phyloP scores from a whole-genome alignment of 2,329 filamentous ascomycete genomes.

The Didymella sp. region DNA sequence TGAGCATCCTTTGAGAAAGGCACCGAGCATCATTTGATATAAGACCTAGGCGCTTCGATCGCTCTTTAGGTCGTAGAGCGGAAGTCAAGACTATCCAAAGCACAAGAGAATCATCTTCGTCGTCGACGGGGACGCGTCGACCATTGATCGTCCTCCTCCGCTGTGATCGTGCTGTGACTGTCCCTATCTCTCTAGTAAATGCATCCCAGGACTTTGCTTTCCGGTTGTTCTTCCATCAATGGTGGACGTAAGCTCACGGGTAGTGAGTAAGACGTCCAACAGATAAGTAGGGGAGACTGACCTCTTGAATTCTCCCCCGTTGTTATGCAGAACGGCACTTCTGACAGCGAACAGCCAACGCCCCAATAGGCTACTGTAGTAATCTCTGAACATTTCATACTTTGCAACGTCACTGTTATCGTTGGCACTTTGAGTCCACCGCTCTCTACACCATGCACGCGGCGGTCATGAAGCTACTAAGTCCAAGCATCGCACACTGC shows the following conservation, averaged over 20 bases:
- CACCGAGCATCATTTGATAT: background rate
- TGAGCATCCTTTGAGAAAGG: background rate
- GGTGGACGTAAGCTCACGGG: slow-evolving; percentile 33
- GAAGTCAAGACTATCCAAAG: slow-evolving; percentile 4
- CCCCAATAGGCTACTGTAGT: too few species aligned
- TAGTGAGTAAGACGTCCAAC: slow-evolving; percentile 21
- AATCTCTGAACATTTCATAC: too few species aligned
- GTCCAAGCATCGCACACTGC: too few species aligned
- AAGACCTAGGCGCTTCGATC: background rate
- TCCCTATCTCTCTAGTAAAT: slow-evolving; percentile 46
- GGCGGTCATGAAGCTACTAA: too few species aligned
- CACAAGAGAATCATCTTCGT: background rate
- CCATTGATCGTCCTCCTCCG: slow-evolving; percentile 48
- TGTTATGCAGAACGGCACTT: too few species aligned
- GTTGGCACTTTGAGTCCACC: too few species aligned
- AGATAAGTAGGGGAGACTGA: too few species aligned
- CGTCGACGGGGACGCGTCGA: background rate
- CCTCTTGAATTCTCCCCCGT: too few species aligned
- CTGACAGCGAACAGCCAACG: too few species aligned
- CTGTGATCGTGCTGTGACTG: slow-evolving; percentile 46
- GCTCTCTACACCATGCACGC: too few species aligned
- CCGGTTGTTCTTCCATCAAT: slow-evolving; percentile 39
- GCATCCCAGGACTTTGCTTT: slow-evolving; percentile 42
- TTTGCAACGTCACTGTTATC: too few species aligned
- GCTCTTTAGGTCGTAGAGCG: slow-evolving; percentile 3